Evolutionary conservation across 768 basidiomycete genomes (phyloP).

Genomic region (Suillus tomentosus): DNA sequence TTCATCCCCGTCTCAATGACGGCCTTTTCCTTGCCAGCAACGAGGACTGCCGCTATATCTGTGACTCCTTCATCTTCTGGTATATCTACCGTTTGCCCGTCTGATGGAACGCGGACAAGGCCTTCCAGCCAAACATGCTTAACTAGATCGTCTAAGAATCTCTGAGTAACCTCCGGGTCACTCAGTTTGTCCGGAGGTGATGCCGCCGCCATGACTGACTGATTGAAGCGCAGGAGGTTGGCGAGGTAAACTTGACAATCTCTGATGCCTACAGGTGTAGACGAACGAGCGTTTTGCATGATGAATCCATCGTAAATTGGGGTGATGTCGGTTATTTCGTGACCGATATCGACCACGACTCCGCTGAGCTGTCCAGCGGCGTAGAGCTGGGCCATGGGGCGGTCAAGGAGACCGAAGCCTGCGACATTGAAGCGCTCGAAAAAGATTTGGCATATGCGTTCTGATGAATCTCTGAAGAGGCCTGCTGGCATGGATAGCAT

Average conservation of each 20-base stretch:
- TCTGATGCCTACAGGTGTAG: constrained; percentile 63
- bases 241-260: constrained; percentile 81
- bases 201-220: constrained; percentile 58
- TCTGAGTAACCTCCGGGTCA: constrained; percentile 48
- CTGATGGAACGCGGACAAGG: constrained; percentile 71
- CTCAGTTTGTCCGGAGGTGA: constrained; percentile 53
- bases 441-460: constrained; percentile 79
- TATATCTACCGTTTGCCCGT: constrained; percentile 62
- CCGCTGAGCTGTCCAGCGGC: constrained; percentile 71
- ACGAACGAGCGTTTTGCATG: constrained; percentile 51
- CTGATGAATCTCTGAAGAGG: constrained; percentile 66
- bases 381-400: constrained; percentile 83
- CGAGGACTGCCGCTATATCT: constrained; percentile 87
- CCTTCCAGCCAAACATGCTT: constrained; percentile 63
- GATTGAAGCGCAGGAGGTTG: constrained; percentile 68
- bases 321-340: constrained; percentile 73
- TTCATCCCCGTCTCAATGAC: constrained; percentile 86
- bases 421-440: constrained; percentile 94
- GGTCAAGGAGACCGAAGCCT: constrained; percentile 77
- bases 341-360: constrained; percentile 80
- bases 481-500: constrained; percentile 70
- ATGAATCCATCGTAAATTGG: constrained; percentile 77
- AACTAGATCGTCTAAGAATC: constrained; percentile 63
- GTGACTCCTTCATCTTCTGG: constrained; percentile 84
- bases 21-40: constrained; percentile 89